Evolutionary conservation across 331 rosid genomes (phyloP), one percentile per base, ranked within the genome.

Genomic region (Pyrus hybrid): DNA sequence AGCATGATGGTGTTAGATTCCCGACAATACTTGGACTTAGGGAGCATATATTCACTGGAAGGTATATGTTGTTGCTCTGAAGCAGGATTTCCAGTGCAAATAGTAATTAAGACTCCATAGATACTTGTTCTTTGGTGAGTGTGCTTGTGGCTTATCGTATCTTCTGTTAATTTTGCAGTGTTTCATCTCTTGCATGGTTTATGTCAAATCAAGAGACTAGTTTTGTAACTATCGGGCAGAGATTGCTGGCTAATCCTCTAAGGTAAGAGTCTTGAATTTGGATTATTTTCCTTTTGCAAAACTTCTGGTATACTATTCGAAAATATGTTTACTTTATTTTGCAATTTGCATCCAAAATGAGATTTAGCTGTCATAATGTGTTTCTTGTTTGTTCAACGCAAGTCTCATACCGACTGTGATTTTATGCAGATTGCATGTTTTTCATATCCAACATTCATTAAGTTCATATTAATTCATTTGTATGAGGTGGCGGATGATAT

Each of bases 181-280:
- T 94, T 78, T 94, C 99, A 37, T 94, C 97, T 68, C 96, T 94
- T 78, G 99, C 97, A 4, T 92, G 97, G 99, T 94, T 94, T 79
- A 94, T 94, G 99, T 94, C 99, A 21, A 89, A 87, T 84, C 99
- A 94, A 77, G 99, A 94, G 86, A 78, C 74, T 69, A 89, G 99
- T 86, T 94, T 94, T 89, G 97, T 94, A 66, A 94, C 99, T 70
- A 92, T 94, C 33, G 99, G 93, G 73, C 99, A 94, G 85, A 89
- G 99, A 84, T 81, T 94, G 85, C 81, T 94, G 88, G 97, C 99
- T 71, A 85, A 83, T 77, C 99, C 99, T 74, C 77, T 94, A 64
- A 94, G 86, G 99, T 92, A 80, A 86, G 88, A 58, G 33, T 77
- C n/a, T n/a, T n/a, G n/a, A n/a, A n/a, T n/a, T n/a, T n/a, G 41